Percentiles rank a stretch among this genome's conserved stretches.
Evolutionary conservation across 306 rosid genomes (phyloP).

Genomic region (Sphenostylis stenocarpa): DNA sequence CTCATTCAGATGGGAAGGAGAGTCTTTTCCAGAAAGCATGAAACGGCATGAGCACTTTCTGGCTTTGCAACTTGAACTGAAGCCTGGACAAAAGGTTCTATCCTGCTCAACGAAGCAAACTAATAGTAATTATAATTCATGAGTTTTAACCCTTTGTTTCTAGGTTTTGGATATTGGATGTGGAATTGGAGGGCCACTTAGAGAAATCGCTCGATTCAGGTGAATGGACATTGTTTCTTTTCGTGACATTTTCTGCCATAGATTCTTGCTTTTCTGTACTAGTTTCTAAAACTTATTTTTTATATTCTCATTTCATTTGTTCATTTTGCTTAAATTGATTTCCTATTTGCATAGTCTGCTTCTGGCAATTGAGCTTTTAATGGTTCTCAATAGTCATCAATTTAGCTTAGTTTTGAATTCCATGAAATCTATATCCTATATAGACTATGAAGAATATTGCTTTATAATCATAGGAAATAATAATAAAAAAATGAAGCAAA

Average conservation of each 20-base stretch:
- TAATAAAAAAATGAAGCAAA: too few species aligned
- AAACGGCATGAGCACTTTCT: conserved; percentile 91
- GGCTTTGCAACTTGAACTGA: conserved; percentile 72
- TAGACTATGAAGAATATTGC: not conserved
- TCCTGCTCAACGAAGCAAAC: conserved; percentile 10
- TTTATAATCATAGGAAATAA: not conserved
- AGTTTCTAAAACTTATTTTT: too few species aligned
- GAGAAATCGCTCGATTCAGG: conserved; percentile 92
- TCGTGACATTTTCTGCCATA: too few species aligned
- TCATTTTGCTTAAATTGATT: too few species aligned
- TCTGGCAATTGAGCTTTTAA: not conserved
- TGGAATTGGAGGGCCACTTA: conserved; percentile 91
- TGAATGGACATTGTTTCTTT: not conserved
- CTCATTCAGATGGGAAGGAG: conserved; percentile 67
- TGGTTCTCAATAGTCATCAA: too few species aligned
- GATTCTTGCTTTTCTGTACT: too few species aligned
- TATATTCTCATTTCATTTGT: too few species aligned
- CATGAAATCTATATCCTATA: not conserved
- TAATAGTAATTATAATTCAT: not conserved
- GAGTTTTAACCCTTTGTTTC: not conserved
- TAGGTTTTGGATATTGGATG: conserved; percentile 96
- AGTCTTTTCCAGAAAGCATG: conserved; percentile 85
- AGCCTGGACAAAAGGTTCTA: conserved; percentile 80
- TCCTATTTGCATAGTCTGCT: too few species aligned
- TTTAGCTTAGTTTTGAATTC: too few species aligned